These are phyloP conservation scores for Uronychia setigera DNA, from an alignment of 73 alveolate genomes.

Conservation along the genomic window DNA sequence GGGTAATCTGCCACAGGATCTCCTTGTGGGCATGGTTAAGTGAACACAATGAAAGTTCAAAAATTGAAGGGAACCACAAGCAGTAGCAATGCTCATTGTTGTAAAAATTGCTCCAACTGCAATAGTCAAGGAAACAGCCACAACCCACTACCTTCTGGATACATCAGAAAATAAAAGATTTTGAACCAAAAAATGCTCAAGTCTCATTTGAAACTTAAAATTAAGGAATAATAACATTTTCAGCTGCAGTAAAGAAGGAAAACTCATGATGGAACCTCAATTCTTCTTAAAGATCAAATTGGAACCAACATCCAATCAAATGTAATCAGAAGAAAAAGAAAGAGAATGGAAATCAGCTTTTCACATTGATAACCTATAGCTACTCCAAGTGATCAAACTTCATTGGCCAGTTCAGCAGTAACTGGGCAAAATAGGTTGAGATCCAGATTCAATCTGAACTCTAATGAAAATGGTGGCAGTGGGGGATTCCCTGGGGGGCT, in stretches of 20 bases:
- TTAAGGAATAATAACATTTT: neutral
- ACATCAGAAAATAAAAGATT: neutral
- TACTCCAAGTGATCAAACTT: neutral
- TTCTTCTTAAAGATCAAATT: too few relatives aligned
- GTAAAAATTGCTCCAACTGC: neutral
- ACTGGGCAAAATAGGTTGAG: neutral
- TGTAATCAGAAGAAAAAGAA: neutral
- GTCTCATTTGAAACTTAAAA: neutral
- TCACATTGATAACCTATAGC: neutral
- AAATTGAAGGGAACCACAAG: neutral
- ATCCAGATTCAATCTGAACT: neutral
- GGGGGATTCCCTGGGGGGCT: too few relatives aligned
- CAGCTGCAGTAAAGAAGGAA: neutral
- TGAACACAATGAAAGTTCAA: too few relatives aligned
- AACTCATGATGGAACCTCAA: neutral
- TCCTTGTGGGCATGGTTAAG: too few relatives aligned
- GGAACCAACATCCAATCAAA: neutral
- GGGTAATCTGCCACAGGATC: neutral
- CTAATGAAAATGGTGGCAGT: neutral
- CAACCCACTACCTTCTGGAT: neutral
- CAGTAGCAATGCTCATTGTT: neutral
- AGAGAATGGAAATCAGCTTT: neutral
- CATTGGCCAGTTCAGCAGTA: neutral
- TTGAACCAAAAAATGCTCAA: neutral
- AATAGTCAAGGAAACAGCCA: too few relatives aligned